Evolutionary conservation across 1,284 basidiomycete species (phyloP).

Genomic region (Schizophyllum commune): DNA sequence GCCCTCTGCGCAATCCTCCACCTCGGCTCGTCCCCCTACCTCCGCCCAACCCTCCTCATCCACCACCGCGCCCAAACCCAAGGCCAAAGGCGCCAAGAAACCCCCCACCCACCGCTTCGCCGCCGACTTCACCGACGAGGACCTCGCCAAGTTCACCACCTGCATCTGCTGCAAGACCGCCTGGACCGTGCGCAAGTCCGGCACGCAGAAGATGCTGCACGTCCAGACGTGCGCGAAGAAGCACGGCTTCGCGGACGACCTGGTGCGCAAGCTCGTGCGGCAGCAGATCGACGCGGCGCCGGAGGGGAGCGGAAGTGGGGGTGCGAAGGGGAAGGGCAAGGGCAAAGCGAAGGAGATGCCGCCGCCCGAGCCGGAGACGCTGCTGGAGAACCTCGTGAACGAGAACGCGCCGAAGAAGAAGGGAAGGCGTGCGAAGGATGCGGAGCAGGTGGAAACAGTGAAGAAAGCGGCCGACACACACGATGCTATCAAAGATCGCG

Average conservation of each 20-base stretch:
- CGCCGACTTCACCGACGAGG: conserved; percentile 33
- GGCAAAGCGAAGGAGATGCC: conserved; percentile 16
- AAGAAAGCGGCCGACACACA: background rate
- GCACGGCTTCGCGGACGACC: conserved; percentile 42
- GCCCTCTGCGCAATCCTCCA: background rate
- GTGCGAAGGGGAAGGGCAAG: conserved; percentile 17
- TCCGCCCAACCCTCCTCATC: no score
- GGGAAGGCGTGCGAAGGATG: conserved; percentile 27
- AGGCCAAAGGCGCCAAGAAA: conserved; percentile 2
- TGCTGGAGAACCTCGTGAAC: conserved; percentile 48
- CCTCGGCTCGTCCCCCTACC: no score
- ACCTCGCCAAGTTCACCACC: conserved; percentile 40
- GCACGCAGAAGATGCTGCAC: conserved; percentile 54
- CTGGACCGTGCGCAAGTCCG: conserved; percentile 65
- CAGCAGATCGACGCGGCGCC: conserved; percentile 32
- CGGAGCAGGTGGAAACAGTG: conserved; percentile 10
- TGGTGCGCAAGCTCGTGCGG: conserved; percentile 43
- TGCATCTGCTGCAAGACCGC: conserved; percentile 58
- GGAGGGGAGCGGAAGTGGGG: conserved; percentile 4
- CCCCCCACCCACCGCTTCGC: conserved; percentile 17
- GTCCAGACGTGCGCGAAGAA: conserved; percentile 62
- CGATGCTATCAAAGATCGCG: background rate
- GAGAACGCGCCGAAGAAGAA: conserved; percentile 37
- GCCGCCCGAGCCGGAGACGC: conserved; percentile 27
- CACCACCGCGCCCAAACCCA: background rate